Evolutionary conservation across 768 basidiomycete species (phyloP).

Genomic region (Lepiota venenata): DNA sequence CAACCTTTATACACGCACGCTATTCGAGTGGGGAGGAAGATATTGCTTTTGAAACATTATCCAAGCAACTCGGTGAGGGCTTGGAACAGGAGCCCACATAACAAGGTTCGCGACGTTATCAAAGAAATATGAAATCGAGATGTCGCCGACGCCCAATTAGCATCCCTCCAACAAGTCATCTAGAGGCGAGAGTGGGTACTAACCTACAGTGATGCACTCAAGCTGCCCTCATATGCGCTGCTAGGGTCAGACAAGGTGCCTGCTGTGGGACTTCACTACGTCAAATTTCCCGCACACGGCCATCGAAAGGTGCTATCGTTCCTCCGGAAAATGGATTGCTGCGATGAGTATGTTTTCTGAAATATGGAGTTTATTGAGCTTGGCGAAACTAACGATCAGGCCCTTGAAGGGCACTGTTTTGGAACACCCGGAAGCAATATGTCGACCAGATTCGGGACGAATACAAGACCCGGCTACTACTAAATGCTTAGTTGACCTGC

Average conservation of each 20-base stretch:
- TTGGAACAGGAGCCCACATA: constrained; percentile 14
- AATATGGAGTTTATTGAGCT: neutral
- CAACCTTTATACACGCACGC: constrained; percentile 23
- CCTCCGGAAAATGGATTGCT: no score
- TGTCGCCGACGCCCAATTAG: constrained; percentile 16
- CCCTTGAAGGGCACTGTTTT: constrained; percentile 27
- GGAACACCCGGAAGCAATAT: constrained; percentile 16
- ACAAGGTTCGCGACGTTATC: constrained; percentile 23
- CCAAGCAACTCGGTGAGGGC: constrained; percentile 29
- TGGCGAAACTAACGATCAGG: constrained; percentile 17
- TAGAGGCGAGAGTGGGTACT: constrained; percentile 32
- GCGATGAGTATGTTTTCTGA: no score
- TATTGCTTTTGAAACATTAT: constrained; percentile 26
- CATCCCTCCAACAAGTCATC: constrained; percentile 15
- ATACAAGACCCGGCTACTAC: neutral
- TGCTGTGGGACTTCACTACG: constrained; percentile 25
- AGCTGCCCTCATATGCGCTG: constrained; percentile 19
- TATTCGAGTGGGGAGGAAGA: constrained; percentile 39
- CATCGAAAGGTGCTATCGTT: constrained; percentile 16
- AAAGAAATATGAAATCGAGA: constrained; percentile 25
- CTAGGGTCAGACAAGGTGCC: constrained; percentile 13
- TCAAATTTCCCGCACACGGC: constrained; percentile 16
- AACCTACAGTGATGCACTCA: constrained; percentile 17
- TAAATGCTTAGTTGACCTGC: neutral
- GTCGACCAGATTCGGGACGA: neutral